Base-by-base conservation (phyloP, 2,329 filamentous ascomycete species). In the Botrytis galanthina region DNA sequence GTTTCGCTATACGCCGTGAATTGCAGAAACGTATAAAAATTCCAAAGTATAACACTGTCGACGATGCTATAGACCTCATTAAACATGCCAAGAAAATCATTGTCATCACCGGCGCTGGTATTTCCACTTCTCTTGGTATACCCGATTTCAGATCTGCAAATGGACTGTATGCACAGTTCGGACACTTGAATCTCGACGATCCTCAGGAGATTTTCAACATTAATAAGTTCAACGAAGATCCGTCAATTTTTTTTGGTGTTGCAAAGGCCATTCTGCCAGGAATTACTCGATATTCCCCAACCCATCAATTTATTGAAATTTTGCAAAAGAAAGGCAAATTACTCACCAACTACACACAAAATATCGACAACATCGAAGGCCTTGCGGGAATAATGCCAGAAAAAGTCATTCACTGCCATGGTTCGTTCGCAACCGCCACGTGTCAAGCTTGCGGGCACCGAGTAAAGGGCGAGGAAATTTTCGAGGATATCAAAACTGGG, bases 151-250 rank as follows among this genome's bases (percentile, higher is more conserved):
- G 96, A 77, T 98, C 95, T 70, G 92, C 93, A 79, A 97, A 91
- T 1, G 95, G 95, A 68, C 91, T 98, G 73, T 98, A 98, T 83
- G 91, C 94, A 63, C 92, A 94, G 80, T 86, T 98, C 70, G 90
- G 89, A 78, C 89, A 93, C 79, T 87, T 96, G 74, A 94, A 94
- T 10, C 84, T 91, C 35, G 80, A 78, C 76, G 95, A 98, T 79
- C 95, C 95, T 1, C 95, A 98, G 81, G 94, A 98, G 80, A 94
- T 98, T 39, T 99, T 99, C 80, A 94, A 97, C 83, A 96, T 98
- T 76, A 84, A 89, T 70, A 87, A 95, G 77, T 99, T 99, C 82
- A 90, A 90, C 78, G 88, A 95, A 66, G 93, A 98, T 80, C 96
- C 96, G 1, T 88, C 86, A 76, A 93, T 95, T 76, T 99, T 99